Evolutionary conservation across 495 filamentous ascomycete genomes (phyloP), one percentile per base, ranked within the genome.

Genomic region (Talaromyces adpressus): DNA sequence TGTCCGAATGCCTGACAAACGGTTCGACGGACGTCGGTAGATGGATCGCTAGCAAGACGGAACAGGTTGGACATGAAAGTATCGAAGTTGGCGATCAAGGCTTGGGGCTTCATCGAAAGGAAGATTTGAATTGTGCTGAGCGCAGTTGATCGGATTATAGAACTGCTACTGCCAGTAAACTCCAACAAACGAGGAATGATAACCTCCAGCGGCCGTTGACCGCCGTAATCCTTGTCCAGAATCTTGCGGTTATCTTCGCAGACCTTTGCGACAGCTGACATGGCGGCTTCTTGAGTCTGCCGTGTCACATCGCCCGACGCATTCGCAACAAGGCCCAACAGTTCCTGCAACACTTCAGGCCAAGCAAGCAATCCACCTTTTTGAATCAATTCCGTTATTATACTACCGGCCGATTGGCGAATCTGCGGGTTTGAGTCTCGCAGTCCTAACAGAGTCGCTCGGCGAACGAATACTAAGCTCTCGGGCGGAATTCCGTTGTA

Each of bases 1-100:
- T 93, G 90, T 16, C 93, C 89, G 73, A 99, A 96, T 2, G 92
- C 87, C 64, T 93, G 88, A 74, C 94, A 99, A 4, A 98, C 93
- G 66, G 93, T 90, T 65, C 90, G 87, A 36, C 93, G 87, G 30
- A 98, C 91, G 60, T 93, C 91, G 45, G 87, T 78, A 63, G 82
- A 88, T 2, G 80, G 66, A 67, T 98, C 94, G 54, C 84, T 79
- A 8, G 94, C 83, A 4, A 98, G 82, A 52, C 84, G 82, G 73
- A 98, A 96, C 16, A 98, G 80, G 51, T 88, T 86, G 64, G 89
- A 87, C 20, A 98, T 78, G 63, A 98, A 85, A 36, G 84, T 73
- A 67, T 97, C 91, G 67, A 99, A 81, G 63, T 85, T 85, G 34
- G 83, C 81, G 51, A 94, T 73, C 70, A 96, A 81, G 29, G 89